A percentile compares a stretch with the other conserved stretches of the same genome.
Conservation (phyloP, 2,329 filamentous ascomycete genomes). For the Onygenales sp. region DNA sequence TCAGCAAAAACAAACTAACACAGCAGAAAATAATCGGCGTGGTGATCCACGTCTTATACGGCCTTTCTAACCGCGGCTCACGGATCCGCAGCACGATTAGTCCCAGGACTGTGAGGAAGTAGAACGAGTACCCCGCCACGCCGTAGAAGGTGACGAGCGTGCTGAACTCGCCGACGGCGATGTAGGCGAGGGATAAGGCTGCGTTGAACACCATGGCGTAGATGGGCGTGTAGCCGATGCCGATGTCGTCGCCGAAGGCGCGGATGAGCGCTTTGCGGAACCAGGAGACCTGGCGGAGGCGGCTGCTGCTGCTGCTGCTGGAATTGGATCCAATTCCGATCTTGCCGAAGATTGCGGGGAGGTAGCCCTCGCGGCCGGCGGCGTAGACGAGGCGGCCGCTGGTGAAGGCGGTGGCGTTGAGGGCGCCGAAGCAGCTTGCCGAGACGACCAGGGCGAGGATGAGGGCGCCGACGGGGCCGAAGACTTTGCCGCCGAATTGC, state of each 20-base stretch:
- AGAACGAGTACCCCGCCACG: slow-evolving; percentile 93
- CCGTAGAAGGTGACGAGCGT: slow-evolving; percentile 95
- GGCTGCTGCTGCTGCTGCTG: slow-evolving; percentile 19
- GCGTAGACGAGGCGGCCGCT: slow-evolving; percentile 85
- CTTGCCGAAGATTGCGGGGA: slow-evolving; percentile 72
- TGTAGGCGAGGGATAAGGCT: slow-evolving; percentile 63
- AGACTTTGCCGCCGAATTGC: slow-evolving; percentile 81
- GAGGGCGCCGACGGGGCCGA: slow-evolving; percentile 72
- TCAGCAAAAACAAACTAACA: slow-evolving; percentile 85
- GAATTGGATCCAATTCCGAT: slow-evolving; percentile 55
- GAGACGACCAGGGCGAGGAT: slow-evolving; percentile 82
- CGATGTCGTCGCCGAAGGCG: slow-evolving; percentile 66
- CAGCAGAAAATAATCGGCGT: slow-evolving; percentile 98
- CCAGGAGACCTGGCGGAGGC: slow-evolving; percentile 42
- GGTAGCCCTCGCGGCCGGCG: slow-evolving; percentile 89
- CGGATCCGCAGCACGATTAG: slow-evolving; percentile 81
- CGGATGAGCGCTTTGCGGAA: slow-evolving; percentile 49
- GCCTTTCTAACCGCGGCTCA: slow-evolving; percentile 78
- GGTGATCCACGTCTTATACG: slow-evolving; percentile 92
- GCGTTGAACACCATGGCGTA: slow-evolving; percentile 80
- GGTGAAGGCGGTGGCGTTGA: slow-evolving; percentile 93
- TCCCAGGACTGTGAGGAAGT: slow-evolving; percentile 89
- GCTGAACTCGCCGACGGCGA: slow-evolving; percentile 78
- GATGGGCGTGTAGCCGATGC: slow-evolving; percentile 87
- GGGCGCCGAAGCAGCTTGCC: slow-evolving; percentile 83